Percentiles rank a stretch among this genome's conserved stretches.
Evolutionary conservation across 306 rosid genomes (phyloP).

Genomic region (Begonia loranthoides): DNA sequence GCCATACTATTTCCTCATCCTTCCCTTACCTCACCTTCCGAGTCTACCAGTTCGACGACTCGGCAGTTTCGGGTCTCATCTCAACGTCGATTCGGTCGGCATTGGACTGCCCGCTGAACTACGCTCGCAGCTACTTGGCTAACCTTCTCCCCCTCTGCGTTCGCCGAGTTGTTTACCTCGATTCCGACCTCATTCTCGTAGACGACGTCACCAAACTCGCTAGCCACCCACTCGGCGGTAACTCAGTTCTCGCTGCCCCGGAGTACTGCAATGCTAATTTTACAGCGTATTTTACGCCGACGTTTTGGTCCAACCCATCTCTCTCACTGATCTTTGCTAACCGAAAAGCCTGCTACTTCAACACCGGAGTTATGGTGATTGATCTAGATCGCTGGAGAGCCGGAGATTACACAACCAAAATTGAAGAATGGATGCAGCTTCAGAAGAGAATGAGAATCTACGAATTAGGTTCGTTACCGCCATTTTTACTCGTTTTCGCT

Average conservation of each 20-base stretch:
- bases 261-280: constrained; percentile 91
- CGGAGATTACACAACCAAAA: constrained; percentile 47
- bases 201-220: constrained; percentile 74
- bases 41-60: constrained; percentile 43
- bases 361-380: constrained; percentile 93
- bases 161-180: constrained; percentile 60
- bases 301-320: constrained; percentile 82
- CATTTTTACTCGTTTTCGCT: constrained; percentile 63
- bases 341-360: constrained; percentile 60
- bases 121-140: constrained; percentile 65
- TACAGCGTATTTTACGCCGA: constrained; percentile 51
- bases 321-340: constrained; percentile 42
- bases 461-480: constrained; percentile 68
- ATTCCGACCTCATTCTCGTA: constrained; percentile 70
- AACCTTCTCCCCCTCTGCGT: constrained; percentile 52
- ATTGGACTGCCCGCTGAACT: constrained; percentile 75
- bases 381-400: constrained; percentile 66
- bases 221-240: constrained; percentile 24
- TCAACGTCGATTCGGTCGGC: constrained; percentile 85
- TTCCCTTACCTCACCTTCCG: constrained; percentile 75
- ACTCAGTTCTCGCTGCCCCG: constrained; percentile 56
- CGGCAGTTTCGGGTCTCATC: constrained; percentile 45
- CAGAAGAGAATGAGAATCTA: constrained; percentile 76
- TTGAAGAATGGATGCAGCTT: constrained; percentile 86
- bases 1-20: constrained; percentile 35